Base-by-base conservation (phyloP, 2,329 filamentous ascomycete species). In the Diplodia mutila region DNA sequence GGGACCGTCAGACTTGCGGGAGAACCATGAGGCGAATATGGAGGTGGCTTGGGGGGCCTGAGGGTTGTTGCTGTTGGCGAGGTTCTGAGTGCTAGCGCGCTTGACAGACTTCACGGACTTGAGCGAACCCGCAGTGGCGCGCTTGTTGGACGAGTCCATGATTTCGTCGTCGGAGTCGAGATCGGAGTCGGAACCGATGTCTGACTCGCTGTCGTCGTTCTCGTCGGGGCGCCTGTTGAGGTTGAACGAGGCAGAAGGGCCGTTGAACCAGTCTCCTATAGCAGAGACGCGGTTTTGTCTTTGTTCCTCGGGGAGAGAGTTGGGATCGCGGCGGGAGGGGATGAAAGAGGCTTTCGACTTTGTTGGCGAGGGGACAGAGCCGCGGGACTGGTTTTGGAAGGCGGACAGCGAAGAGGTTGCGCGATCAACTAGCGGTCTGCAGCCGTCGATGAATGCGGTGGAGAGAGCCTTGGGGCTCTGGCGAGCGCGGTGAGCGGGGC, bases 261-360 rank as follows among this genome's bases (percentile, higher is more conserved):
- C 84, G 72, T 82, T 83, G 73, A 86, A 86, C 83, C 84, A 85
- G 70, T 81, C 81, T 61, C 82, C 80, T 42, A 85, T 65, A 4
- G 67, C 69, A n/a, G 49, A 25, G 49, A 21, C 8, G 49, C 52
- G 49, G 34, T 12, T 0, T 1, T 3, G 51, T 18, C 25, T 66
- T 57, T 66, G 63, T 66, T 49, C 37, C 14, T 52, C 49, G 32
- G 63, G 25, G 25, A 25, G 34, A 3, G 57, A 6, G 6, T 16
- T 11, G 12, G 39, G 39, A 21, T 32, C 25, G n/a, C 39, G 73
- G 53, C 77, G 69, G 34, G 77, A 77, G 48, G 78, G 75, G 14
- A 79, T 77, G 69, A 79, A 80, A 71, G 75, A 78, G n/a, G 78
- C 77, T 12, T 78, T 70, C 4, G 77, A 78, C 68, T 78, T 79